Base-by-base conservation (phyloP, 306 rosid genomes). In the Quercus bicolor region DNA sequence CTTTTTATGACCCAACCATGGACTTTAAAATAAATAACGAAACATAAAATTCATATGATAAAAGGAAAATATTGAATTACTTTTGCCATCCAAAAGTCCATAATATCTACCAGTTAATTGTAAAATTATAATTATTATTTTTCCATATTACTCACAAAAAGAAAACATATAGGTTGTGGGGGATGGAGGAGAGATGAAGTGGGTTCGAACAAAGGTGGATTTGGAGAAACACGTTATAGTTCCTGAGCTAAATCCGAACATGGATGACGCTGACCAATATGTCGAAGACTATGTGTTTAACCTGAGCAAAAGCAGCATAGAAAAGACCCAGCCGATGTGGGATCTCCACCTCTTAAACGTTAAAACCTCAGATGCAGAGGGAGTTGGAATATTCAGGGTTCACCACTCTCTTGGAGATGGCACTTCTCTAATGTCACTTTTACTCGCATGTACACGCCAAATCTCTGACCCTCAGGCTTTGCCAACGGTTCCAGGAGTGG, bases 361-460 rank as follows among this genome's bases (percentile, higher is more conserved):
- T 26, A 78, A 78, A 78, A 85, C 85, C 20, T 77, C 85, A 2
- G 20, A 70, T 24, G 80, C 88, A 6, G 83, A 81, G 57, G 75
- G 72, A 1, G 51, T 61, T 2, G 85, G 43, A 2, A 74, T 85
- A 5, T 85, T 85, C 59, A 60, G 88, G 69, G 29, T 81, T 54
- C 88, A 85, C 54, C 88, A 81, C 68, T 77, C 88, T n/a, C 80
- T 85, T 19, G 88, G 88, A 7, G 88, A 85, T 24, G 88, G 88
- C 8, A 71, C 79, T 6, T 85, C 88, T 54, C 79, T 85, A 24
- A 78, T 85, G 68, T 81, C 88, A 13, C 88, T 85, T 29, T 24
- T 85, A 7, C 83, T 85, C 6, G 85, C 88, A 53, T 85, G 88
- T 28, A 74, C 68, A 1, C 83, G 85, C 19, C 69, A 70, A 71